phyloP scores from a whole-genome alignment of 768 basidiomycete genomes.

The Phallus indusiatus region DNA sequence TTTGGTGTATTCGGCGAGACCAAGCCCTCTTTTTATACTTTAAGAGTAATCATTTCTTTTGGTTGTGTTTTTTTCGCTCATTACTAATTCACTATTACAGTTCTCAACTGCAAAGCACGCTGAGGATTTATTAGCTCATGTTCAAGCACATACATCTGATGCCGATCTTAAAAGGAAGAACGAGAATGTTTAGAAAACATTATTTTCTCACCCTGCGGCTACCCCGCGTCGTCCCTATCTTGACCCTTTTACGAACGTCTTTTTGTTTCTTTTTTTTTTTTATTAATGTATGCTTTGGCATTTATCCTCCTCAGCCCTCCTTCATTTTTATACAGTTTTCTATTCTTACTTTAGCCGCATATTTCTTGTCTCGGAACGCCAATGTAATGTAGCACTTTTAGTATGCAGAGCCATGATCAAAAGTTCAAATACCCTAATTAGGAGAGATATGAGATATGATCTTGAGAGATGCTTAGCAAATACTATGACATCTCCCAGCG shows the following conservation, averaged over 20 bases:
- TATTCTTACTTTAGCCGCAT: background rate
- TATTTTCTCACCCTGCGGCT: background rate
- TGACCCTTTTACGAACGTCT: background rate
- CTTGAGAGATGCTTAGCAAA: background rate
- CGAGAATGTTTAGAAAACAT: background rate
- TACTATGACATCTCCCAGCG: background rate
- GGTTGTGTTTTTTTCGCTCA: background rate
- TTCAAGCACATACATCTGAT: slow-evolving; percentile 33
- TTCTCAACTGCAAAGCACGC: slow-evolving; percentile 64
- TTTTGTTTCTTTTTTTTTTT: background rate
- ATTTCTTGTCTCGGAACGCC: background rate
- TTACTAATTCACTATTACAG: slow-evolving; percentile 25
- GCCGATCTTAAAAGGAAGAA: background rate
- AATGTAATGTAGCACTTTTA: background rate
- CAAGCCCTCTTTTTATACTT: slow-evolving; percentile 47
- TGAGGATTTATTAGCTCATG: slow-evolving; percentile 52
- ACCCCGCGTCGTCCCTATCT: background rate
- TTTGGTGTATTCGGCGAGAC: slow-evolving; percentile 64
- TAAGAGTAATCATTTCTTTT: slow-evolving; percentile 41
- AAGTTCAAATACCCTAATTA: background rate
- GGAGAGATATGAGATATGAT: background rate
- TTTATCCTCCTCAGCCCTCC: no score
- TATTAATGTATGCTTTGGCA: no score
- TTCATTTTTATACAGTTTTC: background rate
- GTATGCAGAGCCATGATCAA: background rate